Evolutionary conservation across 441 rosid genomes (phyloP).

Genomic region (Euphorbia neoarborescens): DNA sequence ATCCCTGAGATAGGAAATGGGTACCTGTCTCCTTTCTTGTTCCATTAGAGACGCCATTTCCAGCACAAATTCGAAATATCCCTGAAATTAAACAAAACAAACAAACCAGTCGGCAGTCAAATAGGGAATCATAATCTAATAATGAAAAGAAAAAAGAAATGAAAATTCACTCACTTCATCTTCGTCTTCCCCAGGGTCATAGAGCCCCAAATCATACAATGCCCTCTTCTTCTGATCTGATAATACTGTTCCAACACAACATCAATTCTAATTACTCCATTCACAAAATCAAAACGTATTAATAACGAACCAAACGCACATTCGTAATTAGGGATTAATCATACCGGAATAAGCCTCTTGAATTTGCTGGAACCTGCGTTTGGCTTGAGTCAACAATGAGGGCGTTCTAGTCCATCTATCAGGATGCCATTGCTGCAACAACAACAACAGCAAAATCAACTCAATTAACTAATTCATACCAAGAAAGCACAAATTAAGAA

Average conservation of each 20-base stretch:
- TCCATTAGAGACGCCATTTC: constrained; percentile 60
- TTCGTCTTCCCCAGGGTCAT: constrained; percentile 36
- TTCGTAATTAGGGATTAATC: background rate
- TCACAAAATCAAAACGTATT: background rate
- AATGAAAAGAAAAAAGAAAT: background rate
- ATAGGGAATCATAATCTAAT: background rate
- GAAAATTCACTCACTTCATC: constrained; percentile 36
- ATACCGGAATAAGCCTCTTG: constrained; percentile 77
- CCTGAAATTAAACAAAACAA: constrained; percentile 31
- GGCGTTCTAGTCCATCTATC: constrained; percentile 58
- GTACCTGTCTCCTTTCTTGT: constrained; percentile 41
- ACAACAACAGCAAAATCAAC: background rate
- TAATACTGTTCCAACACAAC: constrained; percentile 34
- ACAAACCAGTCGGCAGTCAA: background rate
- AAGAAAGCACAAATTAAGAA: background rate
- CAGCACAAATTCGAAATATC: constrained; percentile 50
- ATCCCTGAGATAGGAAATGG: background rate
- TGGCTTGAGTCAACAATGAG: constrained; percentile 41
- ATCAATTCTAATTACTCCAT: background rate
- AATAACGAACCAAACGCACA: background rate
- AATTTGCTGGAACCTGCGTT: constrained; percentile 59
- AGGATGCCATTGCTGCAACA: constrained; percentile 72
- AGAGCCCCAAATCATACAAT: constrained; percentile 55
- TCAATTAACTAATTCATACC: background rate
- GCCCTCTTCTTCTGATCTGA: constrained; percentile 55